A percentile compares a stretch with the other conserved stretches of the same genome.
phyloP scores from a whole-genome alignment of 805 yeast genomes.

The Nakazawaea populi region DNA sequence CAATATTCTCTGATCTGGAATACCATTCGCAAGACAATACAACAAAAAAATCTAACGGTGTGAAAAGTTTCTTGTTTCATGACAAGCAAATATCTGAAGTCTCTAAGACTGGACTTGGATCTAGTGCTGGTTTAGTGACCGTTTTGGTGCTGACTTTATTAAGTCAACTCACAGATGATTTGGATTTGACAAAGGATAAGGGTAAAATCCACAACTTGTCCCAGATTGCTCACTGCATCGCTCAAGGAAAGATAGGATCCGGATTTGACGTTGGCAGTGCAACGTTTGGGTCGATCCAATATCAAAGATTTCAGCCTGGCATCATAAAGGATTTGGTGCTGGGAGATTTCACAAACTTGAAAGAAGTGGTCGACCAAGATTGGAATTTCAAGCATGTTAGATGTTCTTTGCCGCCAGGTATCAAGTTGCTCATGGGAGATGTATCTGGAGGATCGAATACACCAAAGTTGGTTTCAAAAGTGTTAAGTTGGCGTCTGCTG shows the following conservation, averaged over 20 bases:
- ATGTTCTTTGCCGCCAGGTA: conserved; percentile 61
- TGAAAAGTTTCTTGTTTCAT: conserved; percentile 55
- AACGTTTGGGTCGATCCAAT: conserved; percentile 80
- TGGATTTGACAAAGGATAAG: conserved; percentile 17
- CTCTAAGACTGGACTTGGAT: conserved; percentile 92
- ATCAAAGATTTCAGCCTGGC: conserved; percentile 65
- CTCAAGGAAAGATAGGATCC: conserved; percentile 93
- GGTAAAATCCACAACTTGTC: conserved; percentile 70
- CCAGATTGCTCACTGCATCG: conserved; percentile 86
- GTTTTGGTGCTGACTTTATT: conserved; percentile 69
- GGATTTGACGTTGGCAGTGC: conserved; percentile 98
- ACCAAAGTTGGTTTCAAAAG: conserved; percentile 78
- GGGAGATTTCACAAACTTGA: conserved; percentile 25
- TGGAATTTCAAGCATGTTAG: conserved; percentile 60
- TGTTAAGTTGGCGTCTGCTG: conserved; percentile 59
- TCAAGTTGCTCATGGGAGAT: conserved; percentile 86
- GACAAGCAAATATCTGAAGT: conserved; percentile 55
- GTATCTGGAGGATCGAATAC: conserved; percentile 91
- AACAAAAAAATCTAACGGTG: conserved; percentile 24
- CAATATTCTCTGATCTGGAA: conserved; percentile 78
- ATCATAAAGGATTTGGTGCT: conserved; percentile 35
- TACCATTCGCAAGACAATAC: conserved; percentile 75
- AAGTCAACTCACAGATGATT: conserved; percentile 31
- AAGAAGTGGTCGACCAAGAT: conserved; percentile 29
- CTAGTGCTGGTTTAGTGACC: conserved; percentile 90